phyloP scores from a whole-genome alignment of 1,139 yeast genomes.

The Nadsonia starkeyi-henricii region DNA sequence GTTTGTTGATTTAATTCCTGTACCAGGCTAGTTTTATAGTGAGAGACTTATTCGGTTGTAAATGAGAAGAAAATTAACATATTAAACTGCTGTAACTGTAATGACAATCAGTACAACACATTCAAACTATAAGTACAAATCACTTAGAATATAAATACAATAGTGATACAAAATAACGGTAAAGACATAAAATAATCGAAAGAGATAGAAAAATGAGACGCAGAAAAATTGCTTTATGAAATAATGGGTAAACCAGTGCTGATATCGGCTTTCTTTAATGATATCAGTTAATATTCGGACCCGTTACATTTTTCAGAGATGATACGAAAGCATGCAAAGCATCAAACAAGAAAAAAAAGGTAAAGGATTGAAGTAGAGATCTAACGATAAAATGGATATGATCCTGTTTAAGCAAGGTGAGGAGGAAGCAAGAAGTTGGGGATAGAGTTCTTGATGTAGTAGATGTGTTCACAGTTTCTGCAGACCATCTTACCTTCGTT shows the following conservation, averaged over 20 bases:
- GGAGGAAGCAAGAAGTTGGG: conserved; percentile 94
- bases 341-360: neutral
- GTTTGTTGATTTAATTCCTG: no score
- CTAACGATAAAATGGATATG: no score
- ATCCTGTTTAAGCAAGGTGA: conserved; percentile 41
- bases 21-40: no score
- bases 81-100: neutral
- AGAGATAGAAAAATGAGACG: no score
- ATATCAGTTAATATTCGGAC: no score
- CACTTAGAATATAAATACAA: neutral
- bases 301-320: neutral
- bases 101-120: neutral
- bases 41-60: no score
- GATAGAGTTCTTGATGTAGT: conserved; percentile 81
- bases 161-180: neutral
- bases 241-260: no score
- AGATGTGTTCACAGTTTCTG: conserved; percentile 71
- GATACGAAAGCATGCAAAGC: neutral
- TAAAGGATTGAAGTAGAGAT: no score
- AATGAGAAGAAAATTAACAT: no score
- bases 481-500: conserved; percentile 83
- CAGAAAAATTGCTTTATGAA: no score
- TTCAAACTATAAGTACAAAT: neutral
- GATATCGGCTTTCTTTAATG: no score
- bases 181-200: neutral